Percentiles rank a stretch among this genome's conserved stretches.
Evolutionary conservation across 441 rosid genomes (phyloP).

Genomic region (Kokia cookei): DNA sequence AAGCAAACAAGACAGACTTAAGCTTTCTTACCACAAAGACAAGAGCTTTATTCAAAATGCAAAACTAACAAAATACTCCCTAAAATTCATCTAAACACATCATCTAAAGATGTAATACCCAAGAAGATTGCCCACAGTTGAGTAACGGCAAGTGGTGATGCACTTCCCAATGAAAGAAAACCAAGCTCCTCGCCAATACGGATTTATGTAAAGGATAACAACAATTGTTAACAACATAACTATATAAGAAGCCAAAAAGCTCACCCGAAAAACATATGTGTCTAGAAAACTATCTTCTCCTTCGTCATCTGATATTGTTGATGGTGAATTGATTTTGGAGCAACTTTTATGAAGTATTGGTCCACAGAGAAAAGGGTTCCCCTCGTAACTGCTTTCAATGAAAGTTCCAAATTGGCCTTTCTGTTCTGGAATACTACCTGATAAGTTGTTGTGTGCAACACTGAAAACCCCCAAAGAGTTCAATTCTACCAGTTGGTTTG

Average conservation of each 20-base stretch:
- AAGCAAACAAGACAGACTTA: too few species aligned
- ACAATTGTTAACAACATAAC: background rate
- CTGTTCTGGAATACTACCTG: conserved; percentile 5
- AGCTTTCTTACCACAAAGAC: too few species aligned
- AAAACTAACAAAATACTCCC: too few species aligned
- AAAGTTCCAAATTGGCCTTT: conserved; percentile 20
- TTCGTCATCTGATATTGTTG: background rate
- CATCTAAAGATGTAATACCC: background rate
- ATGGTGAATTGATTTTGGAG: background rate
- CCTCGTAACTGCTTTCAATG: conserved; percentile 7
- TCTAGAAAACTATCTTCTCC: background rate
- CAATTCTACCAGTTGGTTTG: too few species aligned
- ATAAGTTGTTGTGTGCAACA: background rate
- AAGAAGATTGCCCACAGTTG: background rate
- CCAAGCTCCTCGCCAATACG: background rate
- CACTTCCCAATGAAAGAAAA: background rate
- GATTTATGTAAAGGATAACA: background rate
- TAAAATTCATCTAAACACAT: background rate
- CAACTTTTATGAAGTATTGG: conserved; percentile 4
- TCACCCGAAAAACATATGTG: background rate
- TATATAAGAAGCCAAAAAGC: background rate
- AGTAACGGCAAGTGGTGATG: background rate
- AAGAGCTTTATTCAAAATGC: too few species aligned
- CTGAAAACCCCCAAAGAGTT: background rate
- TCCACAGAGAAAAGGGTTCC: conserved; percentile 18